Evolutionary conservation across 306 rosid genomes (phyloP), one percentile per base, ranked within the genome.

Genomic region (Aeschynomene evenia): DNA sequence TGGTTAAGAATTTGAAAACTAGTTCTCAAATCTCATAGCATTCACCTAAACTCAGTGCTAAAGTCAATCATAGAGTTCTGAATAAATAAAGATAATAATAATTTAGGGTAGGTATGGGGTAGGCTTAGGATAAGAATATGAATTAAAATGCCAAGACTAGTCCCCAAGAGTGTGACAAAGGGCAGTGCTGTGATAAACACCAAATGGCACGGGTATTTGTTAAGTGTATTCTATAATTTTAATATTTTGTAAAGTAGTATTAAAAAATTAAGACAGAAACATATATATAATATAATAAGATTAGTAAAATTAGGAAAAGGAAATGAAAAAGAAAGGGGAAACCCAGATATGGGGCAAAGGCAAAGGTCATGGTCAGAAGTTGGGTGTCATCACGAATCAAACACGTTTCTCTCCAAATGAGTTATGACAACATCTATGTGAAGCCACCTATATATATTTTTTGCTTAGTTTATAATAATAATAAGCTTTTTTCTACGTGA

Each of bases 351-450:
- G 83, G 53, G 67, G 66, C 75, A 67, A 68, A 74, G 79, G 75
- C 22, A 14, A 73, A 66, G 66, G 76, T 60, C 40, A 18, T 0
- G 63, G 79, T 78, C 72, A 68, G 67, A 21, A 39, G 48, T 55
- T 62, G 60, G 80, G 53, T 69, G 80, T 55, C 77, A 69, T 74
- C 57, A 56, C 26, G 69, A 79, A 79, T 55, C 83, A 34, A 37
- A 48, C 72, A 62, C 63, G 73, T 68, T 63, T 51, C 36, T 42
- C 46, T 66, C 79, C 70, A 31, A 66, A 66, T 66, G 18, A 66
- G 71, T 42, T 58, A 72, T 78, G 33, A 77, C 70, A 72, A 6
- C 70, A 50, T 49, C 58, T 31, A 0, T 28, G 22, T 43, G 28
- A 73, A 73, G 73, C 73, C 63, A 72, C 60, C 79, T 33, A 50